A percentile compares a stretch with the other conserved stretches of the same genome.
Conservation (phyloP, 2,329 filamentous ascomycete genomes). For the Fusarium sp. region DNA sequence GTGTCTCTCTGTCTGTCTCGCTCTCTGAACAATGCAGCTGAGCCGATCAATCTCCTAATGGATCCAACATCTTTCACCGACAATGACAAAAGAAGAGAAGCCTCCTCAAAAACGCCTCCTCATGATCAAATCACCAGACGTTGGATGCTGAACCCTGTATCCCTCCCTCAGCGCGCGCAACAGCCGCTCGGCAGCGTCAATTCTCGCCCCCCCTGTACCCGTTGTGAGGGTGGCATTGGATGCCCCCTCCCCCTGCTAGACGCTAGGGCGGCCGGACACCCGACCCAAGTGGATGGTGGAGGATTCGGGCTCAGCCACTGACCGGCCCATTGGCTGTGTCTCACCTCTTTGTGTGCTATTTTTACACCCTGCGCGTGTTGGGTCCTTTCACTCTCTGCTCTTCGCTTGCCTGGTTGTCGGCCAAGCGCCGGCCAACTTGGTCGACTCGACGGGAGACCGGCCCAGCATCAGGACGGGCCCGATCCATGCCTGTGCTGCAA, state of each 20-base stretch:
- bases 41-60: not conserved
- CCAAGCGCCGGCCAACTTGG: not conserved
- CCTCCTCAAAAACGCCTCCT: not conserved
- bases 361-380: slow-evolving; percentile 35
- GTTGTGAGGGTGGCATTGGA: slow-evolving; percentile 21
- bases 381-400: not conserved
- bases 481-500: not conserved
- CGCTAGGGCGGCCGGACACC: slow-evolving; percentile 20
- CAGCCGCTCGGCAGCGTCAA: slow-evolving; percentile 28
- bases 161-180: slow-evolving; percentile 1
- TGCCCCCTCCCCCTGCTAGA: slow-evolving; percentile 14
- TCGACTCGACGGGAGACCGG: not conserved
- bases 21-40: not conserved
- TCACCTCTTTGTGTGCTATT: slow-evolving; percentile 33
- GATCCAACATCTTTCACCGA: not conserved
- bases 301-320: slow-evolving; percentile 26
- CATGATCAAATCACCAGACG: slow-evolving; percentile 18
- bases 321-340: slow-evolving; percentile 25
- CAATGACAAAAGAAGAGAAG: not conserved
- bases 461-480: not conserved
- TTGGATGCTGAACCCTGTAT: slow-evolving; percentile 10
- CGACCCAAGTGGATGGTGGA: slow-evolving; percentile 6
- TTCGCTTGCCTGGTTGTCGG: slow-evolving; percentile 1
- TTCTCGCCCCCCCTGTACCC: slow-evolving; percentile 16
- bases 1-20: not conserved